Evolutionary conservation across 495 filamentous ascomycete genomes (phyloP), one percentile per base, ranked within the genome.

Genomic region (Platismatia glauca): DNA sequence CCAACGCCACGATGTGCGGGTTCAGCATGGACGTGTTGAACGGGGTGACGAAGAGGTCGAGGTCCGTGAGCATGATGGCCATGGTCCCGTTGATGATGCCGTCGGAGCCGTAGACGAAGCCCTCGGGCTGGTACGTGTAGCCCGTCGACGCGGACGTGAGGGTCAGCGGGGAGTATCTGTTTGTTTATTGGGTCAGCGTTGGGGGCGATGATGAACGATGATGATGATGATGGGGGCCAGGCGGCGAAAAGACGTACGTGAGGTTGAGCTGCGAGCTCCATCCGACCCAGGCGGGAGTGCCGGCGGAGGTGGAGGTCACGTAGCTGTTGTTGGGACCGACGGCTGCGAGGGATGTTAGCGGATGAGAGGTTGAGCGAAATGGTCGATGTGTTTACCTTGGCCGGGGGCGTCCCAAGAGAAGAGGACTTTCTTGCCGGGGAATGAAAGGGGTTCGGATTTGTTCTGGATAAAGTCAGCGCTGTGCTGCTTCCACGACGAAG

Each of bases 251-350:
- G 18, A 29, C 22, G 71, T 95, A 95, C 0, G 91, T 95, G 31
- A 90, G 77, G 66, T 96, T 95, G 38, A 95, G 75, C 81, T 95
- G 91, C n/a, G 76, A 79, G 12, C 88, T 82, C 90, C 89, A 96
- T 0, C 81, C 81, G 3, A 91, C 91, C 44, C 80, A 96, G 46
- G 72, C 71, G 0, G 89, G 86, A 4, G 69, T 64, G 1, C 81
- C 81, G 7, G 86, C 89, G 16, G 65, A 66, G 2, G 79, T 80
- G 8, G 80, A 74, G 0, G 91, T 95, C 24, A 90, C 67, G 68
- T 95, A 95, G 67, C 79, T 86, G 70, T 87, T 87, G 70, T 96
- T 92, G 2, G 90, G 91, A 2, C 91, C 91, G 15, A 92, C 82
- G 4, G 74, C 62, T 39, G 27, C 13, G 12, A 31, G 15, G 0